Percentiles rank a stretch among this genome's conserved stretches.
Evolutionary conservation across 1,284 basidiomycete species (phyloP).

Genomic region (Athelia sp.): DNA sequence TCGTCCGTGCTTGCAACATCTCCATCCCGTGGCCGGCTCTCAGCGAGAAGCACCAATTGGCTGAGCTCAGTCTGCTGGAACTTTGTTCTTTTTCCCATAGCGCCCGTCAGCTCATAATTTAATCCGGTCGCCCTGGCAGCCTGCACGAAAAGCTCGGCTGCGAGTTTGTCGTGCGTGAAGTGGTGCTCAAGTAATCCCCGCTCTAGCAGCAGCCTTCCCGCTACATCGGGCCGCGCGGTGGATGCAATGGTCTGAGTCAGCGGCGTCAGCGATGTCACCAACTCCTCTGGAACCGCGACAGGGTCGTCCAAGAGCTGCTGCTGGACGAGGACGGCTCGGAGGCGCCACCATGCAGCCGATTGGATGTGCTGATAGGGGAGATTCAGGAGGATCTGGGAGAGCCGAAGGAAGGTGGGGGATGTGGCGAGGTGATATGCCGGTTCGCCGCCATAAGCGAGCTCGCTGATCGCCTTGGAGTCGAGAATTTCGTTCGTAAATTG

Average conservation of each 20-base stretch:
- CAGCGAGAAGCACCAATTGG: constrained; percentile 92
- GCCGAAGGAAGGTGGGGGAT: constrained; percentile 67
- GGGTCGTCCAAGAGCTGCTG: constrained; percentile 86
- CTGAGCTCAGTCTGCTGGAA: constrained; percentile 85
- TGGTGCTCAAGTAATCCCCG: constrained; percentile 77
- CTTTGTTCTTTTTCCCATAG: constrained; percentile 91
- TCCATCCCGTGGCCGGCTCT: constrained; percentile 60
- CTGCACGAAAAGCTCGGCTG: constrained; percentile 75
- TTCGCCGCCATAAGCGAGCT: constrained; percentile 85
- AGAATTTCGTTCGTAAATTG: constrained; percentile 46
- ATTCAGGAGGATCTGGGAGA: constrained; percentile 71
- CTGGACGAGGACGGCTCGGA: constrained; percentile 75
- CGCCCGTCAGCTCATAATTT: constrained; percentile 90
- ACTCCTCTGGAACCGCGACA: constrained; percentile 50
- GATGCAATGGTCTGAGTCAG: constrained; percentile 36
- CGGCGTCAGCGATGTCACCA: constrained; percentile 44
- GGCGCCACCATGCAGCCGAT: constrained; percentile 71
- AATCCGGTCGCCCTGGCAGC: constrained; percentile 79
- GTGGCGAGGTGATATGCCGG: constrained; percentile 92
- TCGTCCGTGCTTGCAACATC: constrained; percentile 16
- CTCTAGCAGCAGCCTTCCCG: constrained; percentile 74
- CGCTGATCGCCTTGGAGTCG: constrained; percentile 65
- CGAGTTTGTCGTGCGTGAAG: constrained; percentile 70
- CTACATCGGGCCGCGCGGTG: constrained; percentile 53
- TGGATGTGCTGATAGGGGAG: constrained; percentile 41